Percentiles rank a stretch among this genome's conserved stretches.
phyloP scores from a whole-genome alignment of 768 basidiomycete genomes.

The Lactarius hengduanensis region DNA sequence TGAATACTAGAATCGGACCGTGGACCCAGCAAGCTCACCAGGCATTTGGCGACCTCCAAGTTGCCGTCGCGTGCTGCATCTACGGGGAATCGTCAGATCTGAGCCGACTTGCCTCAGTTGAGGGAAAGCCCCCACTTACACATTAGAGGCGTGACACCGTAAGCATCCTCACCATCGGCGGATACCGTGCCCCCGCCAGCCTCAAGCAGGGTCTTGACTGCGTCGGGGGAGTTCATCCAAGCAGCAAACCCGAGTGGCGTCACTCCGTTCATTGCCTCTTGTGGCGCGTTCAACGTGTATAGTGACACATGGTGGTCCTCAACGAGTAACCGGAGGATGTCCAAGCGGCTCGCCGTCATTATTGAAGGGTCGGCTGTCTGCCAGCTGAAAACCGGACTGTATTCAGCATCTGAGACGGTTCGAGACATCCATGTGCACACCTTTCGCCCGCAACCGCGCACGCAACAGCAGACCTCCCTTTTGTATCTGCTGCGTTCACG shows the following conservation, averaged over 20 bases:
- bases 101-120: constrained; percentile 4
- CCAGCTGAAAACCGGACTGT: constrained; percentile 47
- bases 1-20: constrained; percentile 1
- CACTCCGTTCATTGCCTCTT: constrained; percentile 65
- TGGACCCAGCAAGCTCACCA: constrained; percentile 45
- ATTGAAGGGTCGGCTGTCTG: constrained; percentile 67
- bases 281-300: constrained; percentile 71
- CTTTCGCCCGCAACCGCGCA: constrained; percentile 71
- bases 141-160: constrained; percentile 81
- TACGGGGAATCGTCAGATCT: constrained; percentile 34
- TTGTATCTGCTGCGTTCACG: constrained; percentile 61
- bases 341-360: constrained; percentile 55
- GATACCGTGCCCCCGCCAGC: constrained; percentile 59
- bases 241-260: constrained; percentile 77
- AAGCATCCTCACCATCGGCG: constrained; percentile 71
- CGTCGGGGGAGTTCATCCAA: constrained; percentile 65
- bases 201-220: constrained; percentile 64
- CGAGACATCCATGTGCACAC: constrained; percentile 41
- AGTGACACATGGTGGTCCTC: constrained; percentile 59
- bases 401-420: neutral
- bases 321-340: constrained; percentile 55
- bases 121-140: constrained; percentile 49
- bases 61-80: constrained; percentile 77
- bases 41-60: constrained; percentile 59
- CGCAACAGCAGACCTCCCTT: constrained; percentile 62